Conservation (phyloP, 2,329 filamentous ascomycete genomes). For the Fusarium pilosicola region DNA sequence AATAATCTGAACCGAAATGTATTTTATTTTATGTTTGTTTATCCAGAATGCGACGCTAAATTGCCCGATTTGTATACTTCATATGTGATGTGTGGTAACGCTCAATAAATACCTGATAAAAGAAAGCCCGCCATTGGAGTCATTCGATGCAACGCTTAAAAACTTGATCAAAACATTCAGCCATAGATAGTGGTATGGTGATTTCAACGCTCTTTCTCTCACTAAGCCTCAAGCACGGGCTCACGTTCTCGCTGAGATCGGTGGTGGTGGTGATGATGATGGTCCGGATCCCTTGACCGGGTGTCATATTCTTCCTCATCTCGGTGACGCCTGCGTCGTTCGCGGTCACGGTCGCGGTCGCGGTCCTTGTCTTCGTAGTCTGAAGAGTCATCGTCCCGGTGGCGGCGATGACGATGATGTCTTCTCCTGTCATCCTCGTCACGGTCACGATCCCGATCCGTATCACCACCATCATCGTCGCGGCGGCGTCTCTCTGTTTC, state of each 20-base stretch:
- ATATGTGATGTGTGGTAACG: conserved; percentile 16
- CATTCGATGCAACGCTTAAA: conserved; percentile 26
- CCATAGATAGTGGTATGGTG: background rate
- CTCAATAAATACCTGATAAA: conserved; percentile 16
- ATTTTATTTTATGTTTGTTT: conserved; percentile 23
- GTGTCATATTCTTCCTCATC: conserved; percentile 45
- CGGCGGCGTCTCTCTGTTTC: conserved; percentile 48
- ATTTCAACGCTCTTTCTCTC: background rate
- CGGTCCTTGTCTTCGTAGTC: conserved; percentile 51
- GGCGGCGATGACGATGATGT: conserved; percentile 38
- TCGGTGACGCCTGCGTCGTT: conserved; percentile 45
- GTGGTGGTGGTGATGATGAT: conserved; percentile 50
- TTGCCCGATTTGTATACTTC: conserved; percentile 23
- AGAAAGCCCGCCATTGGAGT: conserved; percentile 1
- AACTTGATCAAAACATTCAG: conserved; percentile 1
- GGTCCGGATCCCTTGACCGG: conserved; percentile 45
- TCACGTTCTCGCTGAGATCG: conserved; percentile 48
- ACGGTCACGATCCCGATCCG: conserved; percentile 46
- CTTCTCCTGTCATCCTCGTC: conserved; percentile 42
- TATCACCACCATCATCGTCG: conserved; percentile 45
- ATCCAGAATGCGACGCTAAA: conserved; percentile 31
- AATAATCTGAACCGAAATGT: background rate
- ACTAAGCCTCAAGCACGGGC: conserved; percentile 31
- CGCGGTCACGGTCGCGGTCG: conserved; percentile 50
- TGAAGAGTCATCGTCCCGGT: conserved; percentile 41